Evolutionary conservation across 371 early-diverging fungal species (phyloP), one percentile per base, ranked within the genome.

Genomic region (Gilbertella persicaria): DNA sequence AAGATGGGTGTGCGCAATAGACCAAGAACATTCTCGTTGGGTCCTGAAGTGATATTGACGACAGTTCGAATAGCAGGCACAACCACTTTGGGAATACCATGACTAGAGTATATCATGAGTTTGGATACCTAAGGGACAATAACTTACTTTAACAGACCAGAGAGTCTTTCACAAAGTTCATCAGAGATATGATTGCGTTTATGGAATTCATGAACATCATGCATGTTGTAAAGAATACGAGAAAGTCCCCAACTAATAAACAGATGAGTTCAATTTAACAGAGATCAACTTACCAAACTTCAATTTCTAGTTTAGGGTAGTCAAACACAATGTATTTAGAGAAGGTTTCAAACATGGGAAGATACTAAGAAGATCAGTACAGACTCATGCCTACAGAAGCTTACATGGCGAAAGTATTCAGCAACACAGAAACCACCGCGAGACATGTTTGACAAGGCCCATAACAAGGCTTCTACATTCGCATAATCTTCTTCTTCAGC

Each of bases 41-140:
- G 80, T 8, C 79, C 80, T 7, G 80, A 81, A 1, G 84, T 75
- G 39, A 83, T 75, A 36, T 83, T 83, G 35, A 81, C 78, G 12
- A 81, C 48, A 0, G 78, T 68, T 21, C 82, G 66, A 21, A 77
- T 53, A 4, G 62, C 73, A 29, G 73, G 70, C 0, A 52, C 53
- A 14, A 66, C 53, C 0, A 66, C 41, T n/a, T 46, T 45, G 7
- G 54, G 46, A 0, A 25, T 23, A 4, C 63, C 58, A 43, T 41
- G 19, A 24, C 57, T 56, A 26, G 14, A 39, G 35, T 25, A 8
- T 26, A 21, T 12, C 33, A 5, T 28, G 28, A 9, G 20, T 29
- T 21, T 2, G 21, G 3, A 13, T 42, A 24, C 0, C 19, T 10
- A 7, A 0, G n/a, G 0, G 9, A 8, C 9, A 1, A 42, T 24